A percentile compares a stretch with the other conserved stretches of the same genome.
Evolutionary conservation across 2,329 filamentous ascomycete species (phyloP).

Genomic region (Berkeleyomyces rouxiae): DNA sequence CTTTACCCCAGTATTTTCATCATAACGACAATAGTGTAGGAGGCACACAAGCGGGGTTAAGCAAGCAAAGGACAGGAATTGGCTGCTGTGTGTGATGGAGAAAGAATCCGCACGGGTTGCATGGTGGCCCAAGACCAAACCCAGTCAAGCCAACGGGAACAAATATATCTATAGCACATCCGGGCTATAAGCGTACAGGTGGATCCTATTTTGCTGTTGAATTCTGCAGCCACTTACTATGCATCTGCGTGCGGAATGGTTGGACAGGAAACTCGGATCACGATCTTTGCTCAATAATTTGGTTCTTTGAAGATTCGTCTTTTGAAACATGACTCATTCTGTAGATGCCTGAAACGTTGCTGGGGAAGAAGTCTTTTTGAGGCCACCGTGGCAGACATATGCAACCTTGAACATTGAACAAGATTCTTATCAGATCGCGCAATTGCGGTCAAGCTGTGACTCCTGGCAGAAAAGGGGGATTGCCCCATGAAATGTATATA

Average conservation of each 20-base stretch:
- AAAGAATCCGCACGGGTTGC: not conserved
- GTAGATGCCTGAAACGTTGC: too few relatives aligned
- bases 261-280: too few relatives aligned
- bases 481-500: not conserved
- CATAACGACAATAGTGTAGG: too few relatives aligned
- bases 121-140: not conserved
- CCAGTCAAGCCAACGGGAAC: too few relatives aligned
- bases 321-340: too few relatives aligned
- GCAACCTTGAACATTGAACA: not conserved
- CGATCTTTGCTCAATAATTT: too few relatives aligned
- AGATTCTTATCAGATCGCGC: not conserved
- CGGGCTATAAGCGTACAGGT: not conserved
- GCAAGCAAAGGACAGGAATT: not conserved
- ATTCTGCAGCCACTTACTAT: too few relatives aligned
- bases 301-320: too few relatives aligned
- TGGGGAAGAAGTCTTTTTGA: too few relatives aligned
- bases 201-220: not conserved
- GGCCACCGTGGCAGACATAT: too few relatives aligned
- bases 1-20: not conserved
- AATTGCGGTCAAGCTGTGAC: not conserved
- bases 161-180: not conserved
- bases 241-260: too few relatives aligned
- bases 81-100: not conserved
- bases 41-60: not conserved
- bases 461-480: not conserved